Conservation (phyloP, 2,329 filamentous ascomycete species). For the Penicillium verrucosum region DNA sequence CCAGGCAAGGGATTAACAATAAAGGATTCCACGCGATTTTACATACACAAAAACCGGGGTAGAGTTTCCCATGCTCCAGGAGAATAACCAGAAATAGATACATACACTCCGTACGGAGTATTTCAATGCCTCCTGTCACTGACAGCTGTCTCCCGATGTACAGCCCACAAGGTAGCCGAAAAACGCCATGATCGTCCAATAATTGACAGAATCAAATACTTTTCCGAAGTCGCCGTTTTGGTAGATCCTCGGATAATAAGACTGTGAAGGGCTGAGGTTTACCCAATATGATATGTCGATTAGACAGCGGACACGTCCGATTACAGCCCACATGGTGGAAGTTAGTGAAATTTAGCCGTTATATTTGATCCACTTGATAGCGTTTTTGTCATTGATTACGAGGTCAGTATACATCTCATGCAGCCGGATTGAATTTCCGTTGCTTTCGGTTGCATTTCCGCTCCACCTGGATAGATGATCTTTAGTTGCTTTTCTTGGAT, state of each 20-base stretch:
- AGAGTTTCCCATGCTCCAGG: neutral
- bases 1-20: neutral
- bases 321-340: neutral
- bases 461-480: neutral
- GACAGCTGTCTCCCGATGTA: neutral
- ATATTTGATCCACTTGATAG: neutral
- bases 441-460: neutral
- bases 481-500: neutral
- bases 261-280: neutral
- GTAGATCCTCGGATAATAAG: neutral
- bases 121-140: neutral
- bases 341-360: neutral
- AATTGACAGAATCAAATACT: neutral
- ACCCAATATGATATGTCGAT: neutral
- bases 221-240: neutral
- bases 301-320: neutral
- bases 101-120: neutral
- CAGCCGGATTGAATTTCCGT: neutral
- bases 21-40: neutral
- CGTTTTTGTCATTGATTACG: neutral
- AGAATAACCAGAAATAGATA: neutral
- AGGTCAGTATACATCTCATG: neutral
- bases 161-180: neutral
- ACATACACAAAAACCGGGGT: neutral
- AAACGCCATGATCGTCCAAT: constrained; percentile 6